Evolutionary conservation across 2,329 filamentous ascomycete species (phyloP), one percentile per base, ranked within the genome.

Genomic region (Exophiala viscosa): DNA sequence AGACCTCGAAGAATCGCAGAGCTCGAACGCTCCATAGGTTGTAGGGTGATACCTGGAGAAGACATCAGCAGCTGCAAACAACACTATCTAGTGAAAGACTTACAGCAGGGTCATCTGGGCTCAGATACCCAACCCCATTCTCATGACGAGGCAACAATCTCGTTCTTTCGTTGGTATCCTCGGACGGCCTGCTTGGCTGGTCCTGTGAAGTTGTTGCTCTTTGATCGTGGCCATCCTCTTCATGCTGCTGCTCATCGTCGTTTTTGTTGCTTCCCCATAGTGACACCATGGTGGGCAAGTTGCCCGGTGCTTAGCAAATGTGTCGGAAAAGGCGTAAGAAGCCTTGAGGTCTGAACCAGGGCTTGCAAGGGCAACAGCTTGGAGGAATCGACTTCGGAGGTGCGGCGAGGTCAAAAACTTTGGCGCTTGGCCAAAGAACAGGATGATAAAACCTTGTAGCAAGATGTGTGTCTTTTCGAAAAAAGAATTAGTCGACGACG

Each of bases 11-110:
- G 66, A 85, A 88, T 66, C 90, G 83, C 49, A 93, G 76, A 42
- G 87, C 81, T 14, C 93, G 86, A 45, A 99, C 87, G 54, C 84
- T 89, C 86, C 90, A 96, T 34, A 97, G 81, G 64, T 99, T 99
- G 73, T 96, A 96, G 0, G 93, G 93, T 2, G 90, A 88, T 18
- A 88, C 85, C 73, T 76, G 42, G 8, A 15, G 13, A 34, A 18
- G 17, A 17, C n/a, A 49, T 35, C 45, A 32, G 43, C 15, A 31
- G 20, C 17, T 36, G 23, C 31, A 10, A 31, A 8, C 32, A 40
- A 42, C 23, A 36, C 18, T 1, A 28, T 17, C 31, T 36, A 43
- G 23, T 35, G 14, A 40, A 10, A 28, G 55, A 66, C 81, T 70
- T 70, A 95, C 88, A 60, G 87, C 87, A 67, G 87, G 88, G 67